Evolutionary conservation across 495 filamentous ascomycete genomes (phyloP).

Genomic region (Trichoderma erinaceum): DNA sequence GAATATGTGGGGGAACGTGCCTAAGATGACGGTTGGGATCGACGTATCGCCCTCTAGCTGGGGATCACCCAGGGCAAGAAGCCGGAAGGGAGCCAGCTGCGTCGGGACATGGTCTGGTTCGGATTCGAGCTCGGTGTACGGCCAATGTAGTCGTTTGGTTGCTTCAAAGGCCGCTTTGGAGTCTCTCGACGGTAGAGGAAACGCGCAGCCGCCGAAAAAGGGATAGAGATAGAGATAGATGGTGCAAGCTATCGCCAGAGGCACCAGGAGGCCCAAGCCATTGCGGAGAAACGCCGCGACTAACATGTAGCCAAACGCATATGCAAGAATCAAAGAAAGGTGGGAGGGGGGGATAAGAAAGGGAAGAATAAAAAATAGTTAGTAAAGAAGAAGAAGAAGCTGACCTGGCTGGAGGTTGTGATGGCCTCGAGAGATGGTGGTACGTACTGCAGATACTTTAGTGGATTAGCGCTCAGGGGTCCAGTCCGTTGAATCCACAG

Average conservation of each 20-base stretch:
- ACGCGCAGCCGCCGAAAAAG: conserved; percentile 71
- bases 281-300: conserved; percentile 54
- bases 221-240: conserved; percentile 87
- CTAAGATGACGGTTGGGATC: conserved; percentile 55
- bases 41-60: conserved; percentile 92
- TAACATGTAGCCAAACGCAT: conserved; percentile 31
- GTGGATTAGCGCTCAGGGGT: background rate
- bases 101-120: conserved; percentile 26
- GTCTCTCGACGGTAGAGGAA: conserved; percentile 49
- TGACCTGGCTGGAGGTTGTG: background rate
- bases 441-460: background rate
- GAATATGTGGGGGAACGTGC: conserved; percentile 52
- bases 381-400: background rate
- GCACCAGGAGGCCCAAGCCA: conserved; percentile 58
- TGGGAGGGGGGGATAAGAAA: background rate
- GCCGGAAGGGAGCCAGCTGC: conserved; percentile 65
- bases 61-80: conserved; percentile 87
- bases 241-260: conserved; percentile 62
- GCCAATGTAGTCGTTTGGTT: conserved; percentile 45
- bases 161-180: conserved; percentile 34
- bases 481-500: background rate
- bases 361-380: background rate
- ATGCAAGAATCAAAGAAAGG: background rate
- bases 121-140: conserved; percentile 15
- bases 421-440: background rate